These are phyloP conservation scores for Saccharomyces hybrid DNA, from an alignment of 1,139 yeast genomes.

Conservation along the genomic window DNA sequence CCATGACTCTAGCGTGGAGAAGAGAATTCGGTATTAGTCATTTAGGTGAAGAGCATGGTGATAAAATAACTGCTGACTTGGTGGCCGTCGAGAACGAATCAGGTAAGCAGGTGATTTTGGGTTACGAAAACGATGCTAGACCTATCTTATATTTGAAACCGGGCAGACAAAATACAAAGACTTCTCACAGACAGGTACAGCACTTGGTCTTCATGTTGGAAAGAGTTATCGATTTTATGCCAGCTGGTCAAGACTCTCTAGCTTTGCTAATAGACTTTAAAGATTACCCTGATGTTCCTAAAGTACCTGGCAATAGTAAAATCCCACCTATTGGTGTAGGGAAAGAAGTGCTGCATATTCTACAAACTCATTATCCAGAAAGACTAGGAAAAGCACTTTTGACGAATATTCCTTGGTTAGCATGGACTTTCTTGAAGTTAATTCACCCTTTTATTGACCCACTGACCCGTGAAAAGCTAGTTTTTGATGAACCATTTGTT, in stretches of 20 bases:
- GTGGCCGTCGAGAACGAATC: constrained; percentile 69
- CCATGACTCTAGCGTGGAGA: constrained; percentile 79
- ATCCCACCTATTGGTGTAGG: constrained; percentile 79
- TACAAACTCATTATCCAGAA: constrained; percentile 94
- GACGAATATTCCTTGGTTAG: constrained; percentile 89
- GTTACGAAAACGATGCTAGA: constrained; percentile 79
- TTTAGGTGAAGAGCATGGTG: constrained; percentile 37
- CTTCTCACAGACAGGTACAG: constrained; percentile 82
- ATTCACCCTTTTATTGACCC: constrained; percentile 96
- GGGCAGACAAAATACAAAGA: constrained; percentile 87
- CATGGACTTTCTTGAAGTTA: constrained; percentile 79
- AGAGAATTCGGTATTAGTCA: constrained; percentile 79
- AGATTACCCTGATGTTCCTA: constrained; percentile 47
- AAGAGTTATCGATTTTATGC: constrained; percentile 86
- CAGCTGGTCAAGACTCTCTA: constrained; percentile 87
- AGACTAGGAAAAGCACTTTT: constrained; percentile 84
- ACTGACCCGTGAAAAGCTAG: constrained; percentile 81
- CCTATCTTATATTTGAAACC: constrained; percentile 87
- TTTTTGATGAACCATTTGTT: constrained; percentile 80
- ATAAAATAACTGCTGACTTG: constrained; percentile 49
- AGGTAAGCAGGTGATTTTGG: constrained; percentile 83
- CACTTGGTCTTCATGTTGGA: constrained; percentile 89
- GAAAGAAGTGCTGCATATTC: constrained; percentile 62
- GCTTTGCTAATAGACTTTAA: constrained; percentile 88
- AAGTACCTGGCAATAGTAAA: constrained; percentile 46